These are phyloP conservation scores for Rhododendron kiyosumense DNA, from an alignment of 148 eudicot species.

Conservation along the genomic window DNA sequence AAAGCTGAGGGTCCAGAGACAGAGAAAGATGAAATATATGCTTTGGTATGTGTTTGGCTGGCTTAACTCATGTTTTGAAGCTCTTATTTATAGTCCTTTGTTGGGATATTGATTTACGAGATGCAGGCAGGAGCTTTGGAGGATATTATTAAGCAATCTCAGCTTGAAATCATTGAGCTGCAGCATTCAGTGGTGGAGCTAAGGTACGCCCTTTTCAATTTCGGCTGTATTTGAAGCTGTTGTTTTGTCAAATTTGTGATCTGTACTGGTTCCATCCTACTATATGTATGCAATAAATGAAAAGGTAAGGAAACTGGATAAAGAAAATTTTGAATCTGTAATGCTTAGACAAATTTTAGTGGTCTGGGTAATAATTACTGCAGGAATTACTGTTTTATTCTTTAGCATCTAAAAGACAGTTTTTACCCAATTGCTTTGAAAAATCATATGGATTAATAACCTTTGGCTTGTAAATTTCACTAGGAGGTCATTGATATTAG, in stretches of 20 bases:
- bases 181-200: conserved; percentile 82
- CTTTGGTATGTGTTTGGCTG: conserved; percentile 52
- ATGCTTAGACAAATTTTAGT: neutral
- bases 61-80: neutral
- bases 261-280: neutral
- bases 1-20: conserved; percentile 38
- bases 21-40: conserved; percentile 81
- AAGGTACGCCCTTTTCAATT: conserved; percentile 44
- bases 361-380: neutral
- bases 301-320: neutral
- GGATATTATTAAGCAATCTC: conserved; percentile 82
- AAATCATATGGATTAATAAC: neutral
- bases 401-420: neutral
- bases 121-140: conserved; percentile 95
- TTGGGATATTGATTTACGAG: conserved; percentile 7
- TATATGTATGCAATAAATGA: neutral
- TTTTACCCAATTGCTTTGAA: neutral
- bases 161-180: conserved; percentile 84
- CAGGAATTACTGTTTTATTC: neutral
- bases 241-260: neutral
- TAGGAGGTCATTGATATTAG: neutral
- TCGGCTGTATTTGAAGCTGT: neutral
- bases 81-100: conserved; percentile 2
- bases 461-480: neutral
- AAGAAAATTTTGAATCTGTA: neutral